phyloP scores from a whole-genome alignment of 2,329 filamentous ascomycete species.

The Dothidotthia symphoricarpi region DNA sequence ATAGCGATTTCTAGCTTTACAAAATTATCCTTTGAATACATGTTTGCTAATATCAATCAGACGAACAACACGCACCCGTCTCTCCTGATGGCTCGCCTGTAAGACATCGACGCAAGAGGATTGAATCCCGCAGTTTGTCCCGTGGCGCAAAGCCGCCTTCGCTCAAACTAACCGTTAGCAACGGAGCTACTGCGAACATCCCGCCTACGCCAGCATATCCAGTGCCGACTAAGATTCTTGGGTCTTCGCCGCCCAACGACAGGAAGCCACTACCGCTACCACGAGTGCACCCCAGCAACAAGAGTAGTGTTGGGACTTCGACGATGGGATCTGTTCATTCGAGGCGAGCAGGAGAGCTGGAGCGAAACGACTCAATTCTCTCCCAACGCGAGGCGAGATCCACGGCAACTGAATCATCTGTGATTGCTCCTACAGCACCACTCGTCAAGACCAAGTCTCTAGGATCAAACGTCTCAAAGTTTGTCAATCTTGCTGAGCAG shows the following conservation, averaged over 20 bases:
- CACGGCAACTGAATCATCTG: conserved; percentile 1
- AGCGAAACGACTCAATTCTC: conserved; percentile 31
- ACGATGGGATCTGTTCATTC: too few relatives aligned
- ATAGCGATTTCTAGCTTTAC: neutral
- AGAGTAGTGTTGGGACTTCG: neutral
- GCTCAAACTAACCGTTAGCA: conserved; percentile 35
- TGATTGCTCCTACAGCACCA: conserved; percentile 6
- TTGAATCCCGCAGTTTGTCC: conserved; percentile 35
- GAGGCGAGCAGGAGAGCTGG: conserved; percentile 6
- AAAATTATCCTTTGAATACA: neutral
- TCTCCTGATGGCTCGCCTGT: conserved; percentile 13
- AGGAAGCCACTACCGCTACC: conserved; percentile 37
- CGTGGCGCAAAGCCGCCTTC: conserved; percentile 38
- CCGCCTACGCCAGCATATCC: conserved; percentile 25
- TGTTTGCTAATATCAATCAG: conserved; percentile 11
- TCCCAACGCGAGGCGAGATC: conserved; percentile 17
- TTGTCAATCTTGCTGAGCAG: conserved; percentile 31
- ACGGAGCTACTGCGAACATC: conserved; percentile 40
- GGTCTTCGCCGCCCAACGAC: conserved; percentile 16
- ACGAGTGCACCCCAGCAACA: conserved; percentile 32
- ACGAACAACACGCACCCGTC: conserved; percentile 17
- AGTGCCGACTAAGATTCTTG: conserved; percentile 8
- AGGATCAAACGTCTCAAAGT: conserved; percentile 19
- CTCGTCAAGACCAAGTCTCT: conserved; percentile 31
- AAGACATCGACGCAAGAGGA: conserved; percentile 17